Conservation (phyloP, 139 green algal species). For the Dunaliella sp. region DNA sequence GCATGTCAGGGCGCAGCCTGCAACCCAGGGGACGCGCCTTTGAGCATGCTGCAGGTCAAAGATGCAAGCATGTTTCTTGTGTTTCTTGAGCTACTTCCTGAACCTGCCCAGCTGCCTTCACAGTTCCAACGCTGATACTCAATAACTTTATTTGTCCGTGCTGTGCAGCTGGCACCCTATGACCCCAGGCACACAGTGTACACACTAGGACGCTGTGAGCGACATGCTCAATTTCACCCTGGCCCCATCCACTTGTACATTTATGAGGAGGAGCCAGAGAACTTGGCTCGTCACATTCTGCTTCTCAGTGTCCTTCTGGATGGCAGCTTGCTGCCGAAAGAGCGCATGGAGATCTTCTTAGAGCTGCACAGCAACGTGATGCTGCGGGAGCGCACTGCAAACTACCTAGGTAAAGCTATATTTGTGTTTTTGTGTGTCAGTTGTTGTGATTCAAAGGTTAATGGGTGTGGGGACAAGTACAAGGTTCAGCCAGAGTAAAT, state of each 20-base stretch:
- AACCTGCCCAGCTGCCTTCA: background rate
- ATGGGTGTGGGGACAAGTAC: too few relatives aligned
- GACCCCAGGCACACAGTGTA: constrained; percentile 63
- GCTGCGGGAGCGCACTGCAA: constrained; percentile 49
- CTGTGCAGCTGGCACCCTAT: constrained; percentile 14
- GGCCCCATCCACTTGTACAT: constrained; percentile 52
- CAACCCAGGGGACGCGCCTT: background rate
- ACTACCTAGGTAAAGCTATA: constrained; percentile 60
- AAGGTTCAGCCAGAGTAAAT: too few relatives aligned
- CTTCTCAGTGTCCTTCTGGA: constrained; percentile 65
- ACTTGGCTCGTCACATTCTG: constrained; percentile 64
- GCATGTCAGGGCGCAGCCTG: too few relatives aligned
- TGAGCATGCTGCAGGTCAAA: constrained; percentile 18
- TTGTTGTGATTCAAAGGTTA: too few relatives aligned
- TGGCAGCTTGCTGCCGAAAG: constrained; percentile 19
- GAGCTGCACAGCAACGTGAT: constrained; percentile 69
- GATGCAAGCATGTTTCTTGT: background rate
- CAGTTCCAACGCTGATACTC: background rate
- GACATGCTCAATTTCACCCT: background rate
- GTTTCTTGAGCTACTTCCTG: background rate
- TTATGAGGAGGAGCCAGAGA: constrained; percentile 64
- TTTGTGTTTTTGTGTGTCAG: too few relatives aligned
- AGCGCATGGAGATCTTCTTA: constrained; percentile 55
- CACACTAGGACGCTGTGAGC: constrained; percentile 32
- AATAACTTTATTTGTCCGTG: background rate